phyloP scores from a whole-genome alignment of 306 rosid species.

The Carpinus viminea region DNA sequence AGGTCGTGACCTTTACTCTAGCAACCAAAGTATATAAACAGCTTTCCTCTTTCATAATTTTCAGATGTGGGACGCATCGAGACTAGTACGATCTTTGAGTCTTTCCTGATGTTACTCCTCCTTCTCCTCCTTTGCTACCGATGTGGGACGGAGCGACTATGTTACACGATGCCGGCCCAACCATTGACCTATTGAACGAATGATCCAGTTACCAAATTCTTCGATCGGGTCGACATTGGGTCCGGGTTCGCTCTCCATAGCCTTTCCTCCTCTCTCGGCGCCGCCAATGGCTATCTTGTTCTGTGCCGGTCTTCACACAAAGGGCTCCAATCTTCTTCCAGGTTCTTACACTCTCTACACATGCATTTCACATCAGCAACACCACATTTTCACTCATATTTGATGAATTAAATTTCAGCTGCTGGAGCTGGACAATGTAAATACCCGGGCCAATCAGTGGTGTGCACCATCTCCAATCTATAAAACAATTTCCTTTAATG shows the following conservation, averaged over 20 bases:
- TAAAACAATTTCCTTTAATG: background rate
- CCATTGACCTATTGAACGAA: too few relatives aligned
- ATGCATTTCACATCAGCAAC: background rate
- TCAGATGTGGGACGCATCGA: too few relatives aligned
- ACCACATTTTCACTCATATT: slow-evolving; percentile 11
- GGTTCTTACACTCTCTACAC: slow-evolving; percentile 38
- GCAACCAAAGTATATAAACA: too few relatives aligned
- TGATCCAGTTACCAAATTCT: too few relatives aligned
- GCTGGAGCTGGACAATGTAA: slow-evolving; percentile 49
- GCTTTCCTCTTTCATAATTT: too few relatives aligned
- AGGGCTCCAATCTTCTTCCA: slow-evolving; percentile 36
- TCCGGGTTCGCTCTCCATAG: background rate
- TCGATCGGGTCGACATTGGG: too few relatives aligned
- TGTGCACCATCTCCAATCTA: slow-evolving; percentile 36
- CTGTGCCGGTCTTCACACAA: slow-evolving; percentile 15
- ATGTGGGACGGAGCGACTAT: too few relatives aligned
- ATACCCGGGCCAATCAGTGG: slow-evolving; percentile 72
- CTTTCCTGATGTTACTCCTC: too few relatives aligned
- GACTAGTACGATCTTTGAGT: too few relatives aligned
- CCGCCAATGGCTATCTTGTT: slow-evolving; percentile 29
- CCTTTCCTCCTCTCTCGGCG: background rate
- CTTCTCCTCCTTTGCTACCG: too few relatives aligned
- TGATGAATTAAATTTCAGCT: slow-evolving; percentile 44
- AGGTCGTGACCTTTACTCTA: too few relatives aligned
- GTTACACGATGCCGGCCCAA: too few relatives aligned